Conservation (phyloP, 2,329 filamentous ascomycete genomes). For the Fusarium coffeatum region DNA sequence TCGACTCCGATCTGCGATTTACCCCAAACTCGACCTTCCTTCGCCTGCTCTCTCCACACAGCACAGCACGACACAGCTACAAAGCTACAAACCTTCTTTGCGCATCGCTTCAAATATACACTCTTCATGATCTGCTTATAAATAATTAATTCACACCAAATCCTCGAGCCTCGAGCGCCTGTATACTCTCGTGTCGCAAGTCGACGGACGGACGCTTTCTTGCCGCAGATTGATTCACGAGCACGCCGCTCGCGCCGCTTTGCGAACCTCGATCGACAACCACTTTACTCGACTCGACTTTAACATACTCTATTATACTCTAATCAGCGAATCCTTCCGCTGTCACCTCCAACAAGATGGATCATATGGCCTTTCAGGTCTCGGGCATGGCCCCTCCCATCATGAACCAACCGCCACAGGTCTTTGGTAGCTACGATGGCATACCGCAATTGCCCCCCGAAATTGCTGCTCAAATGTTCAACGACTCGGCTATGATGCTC, state of each 20-base stretch:
- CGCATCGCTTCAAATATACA: background rate
- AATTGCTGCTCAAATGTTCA: slow-evolving; percentile 69
- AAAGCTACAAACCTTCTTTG: slow-evolving; percentile 1
- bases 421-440: slow-evolving; percentile 75
- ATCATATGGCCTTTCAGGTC: slow-evolving; percentile 69
- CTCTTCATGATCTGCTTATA: slow-evolving; percentile 1
- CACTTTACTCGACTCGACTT: background rate
- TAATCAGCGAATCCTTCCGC: background rate
- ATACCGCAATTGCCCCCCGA: slow-evolving; percentile 67
- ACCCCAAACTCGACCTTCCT: slow-evolving; percentile 27
- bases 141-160: slow-evolving; percentile 1
- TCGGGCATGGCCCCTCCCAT: slow-evolving; percentile 68
- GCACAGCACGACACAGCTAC: background rate
- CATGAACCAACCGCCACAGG: slow-evolving; percentile 75
- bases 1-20: slow-evolving; percentile 37
- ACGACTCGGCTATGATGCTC: slow-evolving; percentile 66
- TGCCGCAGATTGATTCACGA: slow-evolving; percentile 23
- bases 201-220: background rate
- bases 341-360: slow-evolving; percentile 43
- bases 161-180: background rate
- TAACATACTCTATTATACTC: background rate
- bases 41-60: slow-evolving; percentile 27
- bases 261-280: slow-evolving; percentile 10
- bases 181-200: slow-evolving; percentile 4
- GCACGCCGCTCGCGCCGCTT: slow-evolving; percentile 22